Percentiles rank a stretch among this genome's conserved stretches.
These are phyloP conservation scores for Boechera stricta DNA, from an alignment of 345 rosid species.

Conservation along the genomic window DNA sequence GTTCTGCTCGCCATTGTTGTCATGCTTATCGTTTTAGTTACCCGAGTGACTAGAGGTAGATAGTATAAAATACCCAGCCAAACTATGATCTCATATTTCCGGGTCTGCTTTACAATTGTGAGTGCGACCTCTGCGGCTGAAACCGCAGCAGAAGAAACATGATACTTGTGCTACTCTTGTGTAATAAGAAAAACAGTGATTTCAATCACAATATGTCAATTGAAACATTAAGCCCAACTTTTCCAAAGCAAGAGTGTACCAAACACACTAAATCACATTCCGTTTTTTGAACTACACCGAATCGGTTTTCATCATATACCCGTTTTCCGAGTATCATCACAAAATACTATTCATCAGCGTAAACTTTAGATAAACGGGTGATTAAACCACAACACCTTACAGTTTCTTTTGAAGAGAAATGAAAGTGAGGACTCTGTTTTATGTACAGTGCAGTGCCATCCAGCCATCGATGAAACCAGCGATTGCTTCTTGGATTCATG, in stretches of 20 bases:
- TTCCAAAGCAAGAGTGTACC: slow-evolving; percentile 21
- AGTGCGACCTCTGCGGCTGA: slow-evolving; percentile 2
- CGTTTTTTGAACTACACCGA: slow-evolving; percentile 8
- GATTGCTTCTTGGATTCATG: slow-evolving; percentile 32
- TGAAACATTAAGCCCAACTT: slow-evolving; percentile 9
- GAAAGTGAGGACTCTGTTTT: slow-evolving; percentile 33
- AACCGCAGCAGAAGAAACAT: neutral
- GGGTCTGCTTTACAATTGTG: slow-evolving; percentile 6
- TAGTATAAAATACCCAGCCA: neutral
- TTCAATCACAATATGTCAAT: slow-evolving; percentile 6
- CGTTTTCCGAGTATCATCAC: slow-evolving; percentile 15
- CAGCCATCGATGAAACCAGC: slow-evolving; percentile 32
- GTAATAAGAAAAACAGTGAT: slow-evolving; percentile 27
- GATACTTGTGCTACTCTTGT: slow-evolving; percentile 14
- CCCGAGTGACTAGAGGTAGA: slow-evolving; percentile 54
- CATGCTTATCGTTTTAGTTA: slow-evolving; percentile 70
- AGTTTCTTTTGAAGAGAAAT: slow-evolving; percentile 20
- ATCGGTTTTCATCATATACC: slow-evolving; percentile 11
- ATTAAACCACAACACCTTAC: slow-evolving; percentile 34
- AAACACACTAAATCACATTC: slow-evolving; percentile 23
- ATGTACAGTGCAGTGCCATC: slow-evolving; percentile 46
- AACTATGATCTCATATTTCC: slow-evolving; percentile 15
- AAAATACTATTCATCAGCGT: slow-evolving; percentile 9
- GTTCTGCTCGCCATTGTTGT: slow-evolving; percentile 72
- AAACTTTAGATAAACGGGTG: slow-evolving; percentile 24